phyloP scores from a whole-genome alignment of 495 filamentous ascomycete species.

The Xeromyces bisporus region DNA sequence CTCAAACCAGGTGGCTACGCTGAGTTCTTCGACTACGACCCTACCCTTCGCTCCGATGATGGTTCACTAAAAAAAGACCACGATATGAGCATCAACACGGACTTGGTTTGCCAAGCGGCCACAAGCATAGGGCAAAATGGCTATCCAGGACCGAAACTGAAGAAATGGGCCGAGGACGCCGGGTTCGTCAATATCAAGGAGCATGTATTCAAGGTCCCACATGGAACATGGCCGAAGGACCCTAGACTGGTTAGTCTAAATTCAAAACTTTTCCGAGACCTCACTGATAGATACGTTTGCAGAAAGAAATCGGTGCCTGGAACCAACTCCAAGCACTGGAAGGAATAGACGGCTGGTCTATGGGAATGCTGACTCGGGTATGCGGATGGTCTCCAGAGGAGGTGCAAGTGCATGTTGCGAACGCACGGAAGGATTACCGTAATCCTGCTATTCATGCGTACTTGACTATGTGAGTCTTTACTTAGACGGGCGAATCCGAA shows the following conservation, averaged over 20 bases:
- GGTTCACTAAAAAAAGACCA: conserved; percentile 8
- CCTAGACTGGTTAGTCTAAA: conserved; percentile 1
- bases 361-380: conserved; percentile 1
- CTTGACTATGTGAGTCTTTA: conserved; percentile 1
- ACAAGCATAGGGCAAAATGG: conserved; percentile 5
- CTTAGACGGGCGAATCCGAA: too few species aligned
- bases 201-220: conserved; percentile 4
- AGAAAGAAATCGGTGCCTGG: conserved; percentile 6
- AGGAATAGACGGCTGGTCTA: conserved; percentile 5
- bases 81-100: conserved; percentile 20
- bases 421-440: not conserved
- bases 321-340: not conserved
- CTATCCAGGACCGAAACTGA: conserved; percentile 1
- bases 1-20: conserved; percentile 24
- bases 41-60: conserved; percentile 14
- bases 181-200: conserved; percentile 10
- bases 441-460: conserved; percentile 1
- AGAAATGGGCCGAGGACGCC: conserved; percentile 4
- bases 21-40: conserved; percentile 22
- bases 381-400: not conserved
- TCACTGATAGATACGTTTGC: too few species aligned
- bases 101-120: conserved; percentile 1
- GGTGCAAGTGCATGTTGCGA: conserved; percentile 2
- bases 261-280: too few species aligned
- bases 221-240: conserved; percentile 9